Base-by-base conservation (phyloP, 768 basidiomycete genomes). In the Rickenella mellea region DNA sequence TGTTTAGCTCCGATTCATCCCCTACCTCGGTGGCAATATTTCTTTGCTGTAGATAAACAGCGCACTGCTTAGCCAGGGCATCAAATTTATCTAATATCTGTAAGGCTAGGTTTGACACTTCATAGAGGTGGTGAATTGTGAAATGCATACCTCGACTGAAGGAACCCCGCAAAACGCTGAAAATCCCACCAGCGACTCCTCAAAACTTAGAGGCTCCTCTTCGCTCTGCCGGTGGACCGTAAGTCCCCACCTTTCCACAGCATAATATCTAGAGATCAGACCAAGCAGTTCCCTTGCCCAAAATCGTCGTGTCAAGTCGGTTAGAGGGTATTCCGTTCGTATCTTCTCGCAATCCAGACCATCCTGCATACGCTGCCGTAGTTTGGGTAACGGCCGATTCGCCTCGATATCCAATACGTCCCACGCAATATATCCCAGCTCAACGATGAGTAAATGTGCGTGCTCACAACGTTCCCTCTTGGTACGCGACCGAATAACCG, bases 401-500 rank as follows among this genome's bases (percentile, higher is more conserved):
- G 60, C 52, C 49, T 70, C 67, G 11, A 64, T 48, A 15, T 69
- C 62, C 41, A 80, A 52, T 14, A 55, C 68, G 51, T 79, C 72
- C 74, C 74, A 80, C 28, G 70, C 65, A 45, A 80, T 80, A 46
- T 73, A 67, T 9, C 64, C 65, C 48, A 69, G 56, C 29, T 56
- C 56, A n/a, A 62, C 53, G 19, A 53, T 59, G 10, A 78, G 45
- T 27, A 58, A 54, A 32, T 61, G 53, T 12, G 71, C 72, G 45
- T 56, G 51, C 25, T 60, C 58, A 32, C 63, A 58, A 42, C 76
- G 64, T 11, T 56, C 60, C n/a, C 52, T 48, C 7, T 5, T 24
- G 11, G 25, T 66, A 60, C 14, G 61, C 49, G 36, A 43, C 25
- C 7, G 22, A 27, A 71, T 54, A 29, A 80, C 67, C 20, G 48